These are phyloP conservation scores for Mucor racemosus DNA, from an alignment of 371 early-diverging fungal genomes.

Conservation along the genomic window DNA sequence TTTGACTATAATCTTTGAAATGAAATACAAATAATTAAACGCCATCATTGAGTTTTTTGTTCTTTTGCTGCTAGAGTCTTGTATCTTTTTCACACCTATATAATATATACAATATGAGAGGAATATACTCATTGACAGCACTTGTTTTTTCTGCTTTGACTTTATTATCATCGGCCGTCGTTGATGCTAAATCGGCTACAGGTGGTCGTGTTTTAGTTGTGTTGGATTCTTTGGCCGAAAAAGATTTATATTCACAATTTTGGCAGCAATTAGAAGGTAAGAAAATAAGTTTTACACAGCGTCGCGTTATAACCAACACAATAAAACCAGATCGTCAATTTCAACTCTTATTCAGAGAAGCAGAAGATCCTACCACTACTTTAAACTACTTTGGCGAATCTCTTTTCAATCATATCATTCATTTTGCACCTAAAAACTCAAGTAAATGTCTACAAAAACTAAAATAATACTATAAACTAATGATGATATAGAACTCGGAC, in stretches of 20 bases:
- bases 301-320: neutral
- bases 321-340: slow-evolving; percentile 65
- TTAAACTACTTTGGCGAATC: slow-evolving; percentile 57
- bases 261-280: slow-evolving; percentile 71
- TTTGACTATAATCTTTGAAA: neutral
- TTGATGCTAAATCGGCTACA: slow-evolving; percentile 60
- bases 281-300: neutral
- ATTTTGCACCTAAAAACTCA: slow-evolving; percentile 68
- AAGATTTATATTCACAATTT: slow-evolving; percentile 60
- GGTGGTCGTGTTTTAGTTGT: slow-evolving; percentile 78
- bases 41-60: neutral
- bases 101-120: slow-evolving; percentile 20
- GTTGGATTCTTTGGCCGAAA: slow-evolving; percentile 64
- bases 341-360: slow-evolving; percentile 56
- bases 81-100: neutral
- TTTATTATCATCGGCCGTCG: slow-evolving; percentile 4
- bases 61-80: neutral
- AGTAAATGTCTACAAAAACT: slow-evolving; percentile 35
- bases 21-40: neutral
- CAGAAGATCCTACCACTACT: slow-evolving; percentile 31
- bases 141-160: slow-evolving; percentile 20
- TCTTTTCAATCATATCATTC: slow-evolving; percentile 71
- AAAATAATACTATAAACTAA: too few species aligned
- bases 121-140: slow-evolving; percentile 20
- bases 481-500: slow-evolving; percentile 30